A percentile compares a stretch with the other conserved stretches of the same genome.
Evolutionary conservation across 2,329 filamentous ascomycete species (phyloP).

Genomic region (Pseudogymnoascus sp.): DNA sequence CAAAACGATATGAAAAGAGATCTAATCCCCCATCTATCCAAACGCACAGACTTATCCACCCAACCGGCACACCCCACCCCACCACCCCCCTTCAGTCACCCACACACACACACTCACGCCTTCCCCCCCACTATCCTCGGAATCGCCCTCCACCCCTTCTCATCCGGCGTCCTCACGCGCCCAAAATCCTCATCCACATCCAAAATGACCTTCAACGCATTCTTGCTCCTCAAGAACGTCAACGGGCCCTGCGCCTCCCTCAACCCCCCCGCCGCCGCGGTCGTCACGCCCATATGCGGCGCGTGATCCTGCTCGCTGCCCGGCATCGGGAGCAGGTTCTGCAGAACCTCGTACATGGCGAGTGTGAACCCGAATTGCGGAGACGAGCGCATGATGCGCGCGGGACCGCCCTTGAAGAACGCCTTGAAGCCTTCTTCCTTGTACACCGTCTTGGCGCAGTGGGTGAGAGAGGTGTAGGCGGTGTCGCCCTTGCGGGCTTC

Average conservation of each 20-base stretch:
- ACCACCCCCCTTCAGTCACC: neutral
- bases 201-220: constrained; percentile 90
- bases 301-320: constrained; percentile 49
- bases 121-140: constrained; percentile 24
- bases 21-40: constrained; percentile 4
- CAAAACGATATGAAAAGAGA: constrained; percentile 5
- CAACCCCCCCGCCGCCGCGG: constrained; percentile 51
- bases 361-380: constrained; percentile 98
- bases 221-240: constrained; percentile 67
- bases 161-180: constrained; percentile 26
- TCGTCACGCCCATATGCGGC: constrained; percentile 48
- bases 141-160: constrained; percentile 23
- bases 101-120: neutral
- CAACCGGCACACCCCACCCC: neutral
- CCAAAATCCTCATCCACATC: constrained; percentile 94
- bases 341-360: constrained; percentile 87
- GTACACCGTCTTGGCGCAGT: constrained; percentile 76
- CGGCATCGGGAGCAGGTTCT: constrained; percentile 71
- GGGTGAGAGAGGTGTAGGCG: constrained; percentile 75
- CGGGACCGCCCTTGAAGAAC: constrained; percentile 98
- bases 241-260: constrained; percentile 27
- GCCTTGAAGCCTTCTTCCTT: constrained; percentile 89
- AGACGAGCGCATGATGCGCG: constrained; percentile 87
- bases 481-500: constrained; percentile 94
- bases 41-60: neutral